Percentiles rank a stretch among this genome's conserved stretches.
Conservation (phyloP, 2,329 filamentous ascomycete species). For the Neonectria ditissima region DNA sequence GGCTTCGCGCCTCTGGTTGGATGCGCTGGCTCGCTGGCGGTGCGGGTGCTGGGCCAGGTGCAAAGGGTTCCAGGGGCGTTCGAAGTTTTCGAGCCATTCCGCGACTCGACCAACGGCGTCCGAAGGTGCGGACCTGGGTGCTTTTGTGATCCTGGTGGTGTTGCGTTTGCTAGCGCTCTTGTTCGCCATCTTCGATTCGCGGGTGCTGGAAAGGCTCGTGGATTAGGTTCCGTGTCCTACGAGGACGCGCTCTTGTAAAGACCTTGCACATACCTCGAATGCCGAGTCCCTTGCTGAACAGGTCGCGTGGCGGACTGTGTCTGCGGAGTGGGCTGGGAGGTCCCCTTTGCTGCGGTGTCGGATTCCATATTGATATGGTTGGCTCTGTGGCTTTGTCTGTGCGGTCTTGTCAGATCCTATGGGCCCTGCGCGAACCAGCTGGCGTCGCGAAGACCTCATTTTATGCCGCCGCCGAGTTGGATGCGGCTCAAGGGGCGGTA, state of each 20-base stretch:
- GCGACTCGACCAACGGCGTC: not conserved
- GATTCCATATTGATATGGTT: not conserved
- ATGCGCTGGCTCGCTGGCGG: not conserved
- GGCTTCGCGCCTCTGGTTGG: too few relatives aligned
- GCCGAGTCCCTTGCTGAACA: not conserved
- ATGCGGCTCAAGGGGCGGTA: conserved; percentile 2
- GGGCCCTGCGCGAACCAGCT: not conserved
- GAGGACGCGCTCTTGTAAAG: too few relatives aligned
- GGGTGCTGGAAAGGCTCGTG: not conserved
- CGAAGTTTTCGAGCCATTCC: not conserved
- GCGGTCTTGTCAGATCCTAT: too few relatives aligned
- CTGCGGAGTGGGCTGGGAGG: not conserved
- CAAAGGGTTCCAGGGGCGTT: not conserved
- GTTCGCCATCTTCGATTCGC: not conserved
- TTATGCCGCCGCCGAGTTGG: not conserved
- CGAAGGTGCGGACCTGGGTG: not conserved
- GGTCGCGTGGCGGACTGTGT: too few relatives aligned
- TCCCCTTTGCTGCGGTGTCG: not conserved
- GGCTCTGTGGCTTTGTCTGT: not conserved
- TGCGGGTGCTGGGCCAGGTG: too few relatives aligned
- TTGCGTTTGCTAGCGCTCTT: not conserved
- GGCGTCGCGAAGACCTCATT: not conserved
- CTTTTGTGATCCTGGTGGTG: not conserved
- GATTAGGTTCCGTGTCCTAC: not conserved
- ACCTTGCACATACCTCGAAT: not conserved